Percentiles rank a stretch among this genome's conserved stretches.
Conservation (phyloP, 352 stramenopile species). For the Halophytophthora batemanensis region DNA sequence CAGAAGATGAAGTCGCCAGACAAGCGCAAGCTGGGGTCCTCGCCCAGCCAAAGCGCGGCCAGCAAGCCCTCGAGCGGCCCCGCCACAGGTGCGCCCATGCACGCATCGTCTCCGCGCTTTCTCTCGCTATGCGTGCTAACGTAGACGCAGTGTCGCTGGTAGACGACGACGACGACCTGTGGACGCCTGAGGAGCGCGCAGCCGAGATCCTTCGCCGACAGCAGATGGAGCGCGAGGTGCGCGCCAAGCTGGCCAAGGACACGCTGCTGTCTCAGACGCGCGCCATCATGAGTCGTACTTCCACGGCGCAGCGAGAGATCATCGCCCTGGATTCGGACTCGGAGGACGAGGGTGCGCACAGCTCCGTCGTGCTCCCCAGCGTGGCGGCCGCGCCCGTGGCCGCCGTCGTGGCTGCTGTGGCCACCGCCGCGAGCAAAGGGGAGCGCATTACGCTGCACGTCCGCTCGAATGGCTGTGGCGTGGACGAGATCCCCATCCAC, state of each 20-base stretch:
- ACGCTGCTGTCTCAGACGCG: constrained; percentile 57
- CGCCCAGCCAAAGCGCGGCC: background rate
- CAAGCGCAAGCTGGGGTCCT: background rate
- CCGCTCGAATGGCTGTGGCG: constrained; percentile 51
- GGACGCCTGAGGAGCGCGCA: constrained; percentile 38
- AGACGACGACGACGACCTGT: constrained; percentile 30
- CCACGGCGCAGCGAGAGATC: constrained; percentile 26
- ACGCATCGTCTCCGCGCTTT: background rate
- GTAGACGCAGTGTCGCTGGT: constrained; percentile 7
- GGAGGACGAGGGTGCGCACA: constrained; percentile 27
- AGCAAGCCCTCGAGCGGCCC: no score
- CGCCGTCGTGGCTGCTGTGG: background rate
- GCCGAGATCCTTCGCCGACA: constrained; percentile 29
- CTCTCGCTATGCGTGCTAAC: constrained; percentile 6
- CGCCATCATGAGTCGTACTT: constrained; percentile 50
- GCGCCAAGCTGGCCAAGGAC: constrained; percentile 45
- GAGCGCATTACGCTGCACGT: constrained; percentile 50
- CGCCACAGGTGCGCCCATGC: no score
- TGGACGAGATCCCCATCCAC: constrained; percentile 56
- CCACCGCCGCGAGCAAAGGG: constrained; percentile 34
- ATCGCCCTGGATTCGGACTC: constrained; percentile 63
- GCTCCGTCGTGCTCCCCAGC: background rate
- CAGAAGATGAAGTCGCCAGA: constrained; percentile 8
- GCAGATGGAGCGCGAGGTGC: constrained; percentile 55
- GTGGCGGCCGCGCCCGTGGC: background rate